These are phyloP conservation scores for Chaetomiaceae sp. DNA, from an alignment of 2,329 filamentous ascomycete genomes.

Conservation along the genomic window DNA sequence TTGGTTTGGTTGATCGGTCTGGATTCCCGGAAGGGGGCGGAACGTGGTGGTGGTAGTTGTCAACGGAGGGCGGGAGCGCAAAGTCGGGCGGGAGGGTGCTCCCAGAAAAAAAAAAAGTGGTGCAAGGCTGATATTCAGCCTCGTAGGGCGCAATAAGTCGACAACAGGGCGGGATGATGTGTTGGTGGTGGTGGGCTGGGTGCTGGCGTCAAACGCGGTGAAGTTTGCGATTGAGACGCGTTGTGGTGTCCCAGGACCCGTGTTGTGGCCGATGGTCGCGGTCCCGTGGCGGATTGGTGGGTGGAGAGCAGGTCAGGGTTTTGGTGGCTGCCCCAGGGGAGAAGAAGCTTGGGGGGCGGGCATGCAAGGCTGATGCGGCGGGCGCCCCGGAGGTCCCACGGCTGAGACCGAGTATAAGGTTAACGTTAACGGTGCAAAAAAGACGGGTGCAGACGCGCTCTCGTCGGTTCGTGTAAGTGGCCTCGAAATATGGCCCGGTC, in stretches of 20 bases:
- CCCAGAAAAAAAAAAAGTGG: slow-evolving; percentile 21
- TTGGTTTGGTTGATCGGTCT: neutral
- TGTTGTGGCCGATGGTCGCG: slow-evolving; percentile 24
- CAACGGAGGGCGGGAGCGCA: too few relatives aligned
- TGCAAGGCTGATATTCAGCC: slow-evolving; percentile 26
- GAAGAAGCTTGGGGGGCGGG: neutral
- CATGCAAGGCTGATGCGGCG: slow-evolving; percentile 21
- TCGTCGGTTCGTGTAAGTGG: slow-evolving; percentile 2
- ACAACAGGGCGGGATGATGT: too few relatives aligned
- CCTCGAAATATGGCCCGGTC: neutral
- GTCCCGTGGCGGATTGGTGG: slow-evolving; percentile 17
- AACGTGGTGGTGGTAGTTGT: too few relatives aligned
- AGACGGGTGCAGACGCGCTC: slow-evolving; percentile 6
- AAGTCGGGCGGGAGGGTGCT: too few relatives aligned
- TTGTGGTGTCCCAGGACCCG: slow-evolving; percentile 19
- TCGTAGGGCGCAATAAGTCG: slow-evolving; percentile 11
- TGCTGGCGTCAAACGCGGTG: slow-evolving; percentile 11
- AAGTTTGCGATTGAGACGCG: slow-evolving; percentile 24
- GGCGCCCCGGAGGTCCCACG: neutral
- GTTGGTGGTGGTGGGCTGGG: neutral
- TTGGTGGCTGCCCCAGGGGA: slow-evolving; percentile 14
- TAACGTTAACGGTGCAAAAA: slow-evolving; percentile 1
- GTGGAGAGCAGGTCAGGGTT: slow-evolving; percentile 24
- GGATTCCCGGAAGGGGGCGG: neutral
- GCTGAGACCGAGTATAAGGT: neutral